Percentiles rank a stretch among this genome's conserved stretches.
phyloP scores from a whole-genome alignment of 345 rosid genomes.

The Citrus maxima region DNA sequence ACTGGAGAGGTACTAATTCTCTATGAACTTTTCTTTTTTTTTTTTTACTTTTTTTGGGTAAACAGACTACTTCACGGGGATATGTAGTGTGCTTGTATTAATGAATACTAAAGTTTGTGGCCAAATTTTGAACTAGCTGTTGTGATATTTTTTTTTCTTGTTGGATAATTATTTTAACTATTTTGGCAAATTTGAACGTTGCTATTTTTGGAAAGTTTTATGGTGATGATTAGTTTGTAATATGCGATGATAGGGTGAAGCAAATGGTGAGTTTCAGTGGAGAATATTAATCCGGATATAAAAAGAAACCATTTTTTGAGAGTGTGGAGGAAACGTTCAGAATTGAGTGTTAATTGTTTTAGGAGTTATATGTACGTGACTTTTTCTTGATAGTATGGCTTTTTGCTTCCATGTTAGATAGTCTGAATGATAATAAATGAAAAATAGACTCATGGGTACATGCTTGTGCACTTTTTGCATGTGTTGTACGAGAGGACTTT shows the following conservation, averaged over 20 bases:
- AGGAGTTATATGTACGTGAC: not conserved
- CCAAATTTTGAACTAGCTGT: not conserved
- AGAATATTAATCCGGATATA: too few relatives aligned
- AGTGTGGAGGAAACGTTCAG: not conserved
- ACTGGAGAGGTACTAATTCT: constrained; percentile 62
- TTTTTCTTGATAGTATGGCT: not conserved
- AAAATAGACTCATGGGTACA: not conserved
- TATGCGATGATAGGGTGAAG: not conserved
- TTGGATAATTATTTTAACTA: not conserved
- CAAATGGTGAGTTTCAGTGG: not conserved
- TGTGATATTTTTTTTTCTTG: not conserved
- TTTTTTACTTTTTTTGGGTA: too few relatives aligned
- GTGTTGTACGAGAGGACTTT: not conserved
- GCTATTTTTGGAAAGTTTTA: not conserved
- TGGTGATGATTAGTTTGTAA: not conserved
- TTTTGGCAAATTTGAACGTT: not conserved
- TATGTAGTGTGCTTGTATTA: too few relatives aligned
- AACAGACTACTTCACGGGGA: too few relatives aligned
- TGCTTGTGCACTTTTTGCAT: not conserved
- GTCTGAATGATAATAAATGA: not conserved
- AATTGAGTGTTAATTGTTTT: not conserved
- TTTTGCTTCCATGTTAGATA: not conserved
- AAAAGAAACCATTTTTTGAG: not conserved
- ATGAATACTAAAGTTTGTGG: not conserved
- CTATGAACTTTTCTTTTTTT: not conserved